phyloP scores from a whole-genome alignment of 2,329 filamentous ascomycete genomes.

The Lasiodiplodia gonubiensis region DNA sequence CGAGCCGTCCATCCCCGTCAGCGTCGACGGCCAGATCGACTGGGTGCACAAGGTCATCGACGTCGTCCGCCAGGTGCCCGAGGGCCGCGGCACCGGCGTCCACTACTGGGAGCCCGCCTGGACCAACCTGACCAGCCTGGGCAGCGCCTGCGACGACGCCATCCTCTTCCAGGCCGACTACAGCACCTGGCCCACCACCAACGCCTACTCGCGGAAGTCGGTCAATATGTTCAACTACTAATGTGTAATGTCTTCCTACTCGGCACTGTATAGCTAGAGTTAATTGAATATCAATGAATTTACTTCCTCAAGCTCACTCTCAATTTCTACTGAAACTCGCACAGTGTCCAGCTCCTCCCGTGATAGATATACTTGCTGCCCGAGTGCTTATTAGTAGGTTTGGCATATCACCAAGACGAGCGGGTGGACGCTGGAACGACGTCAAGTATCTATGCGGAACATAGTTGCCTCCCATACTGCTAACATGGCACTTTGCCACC shows the following conservation, averaged over 20 bases:
- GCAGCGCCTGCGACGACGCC: slow-evolving; percentile 49
- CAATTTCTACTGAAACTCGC: too few species aligned
- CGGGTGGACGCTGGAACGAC: too few species aligned
- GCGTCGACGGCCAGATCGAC: slow-evolving; percentile 65
- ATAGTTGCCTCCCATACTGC: too few species aligned
- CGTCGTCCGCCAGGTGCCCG: slow-evolving; percentile 59
- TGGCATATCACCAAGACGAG: too few species aligned
- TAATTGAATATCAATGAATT: background rate
- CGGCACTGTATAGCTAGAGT: background rate
- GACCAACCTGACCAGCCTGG: slow-evolving; percentile 68
- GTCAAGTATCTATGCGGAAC: too few species aligned
- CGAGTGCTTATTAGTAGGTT: too few species aligned
- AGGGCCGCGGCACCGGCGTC: slow-evolving; percentile 59
- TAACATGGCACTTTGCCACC: too few species aligned
- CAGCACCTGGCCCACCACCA: slow-evolving; percentile 66
- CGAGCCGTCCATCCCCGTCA: slow-evolving; percentile 67
- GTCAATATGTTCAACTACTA: slow-evolving; percentile 53
- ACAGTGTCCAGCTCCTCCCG: too few species aligned
- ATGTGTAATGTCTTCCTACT: background rate
- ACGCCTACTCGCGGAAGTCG: slow-evolving; percentile 59
- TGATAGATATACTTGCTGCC: too few species aligned
- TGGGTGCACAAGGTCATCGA: slow-evolving; percentile 67
- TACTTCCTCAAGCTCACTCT: too few species aligned
- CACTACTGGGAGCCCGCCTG: slow-evolving; percentile 80
- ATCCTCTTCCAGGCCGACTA: slow-evolving; percentile 60